Percentiles rank a stretch among this genome's conserved stretches.
phyloP scores from a whole-genome alignment of 148 eudicot genomes.

The Cornus kousa region DNA sequence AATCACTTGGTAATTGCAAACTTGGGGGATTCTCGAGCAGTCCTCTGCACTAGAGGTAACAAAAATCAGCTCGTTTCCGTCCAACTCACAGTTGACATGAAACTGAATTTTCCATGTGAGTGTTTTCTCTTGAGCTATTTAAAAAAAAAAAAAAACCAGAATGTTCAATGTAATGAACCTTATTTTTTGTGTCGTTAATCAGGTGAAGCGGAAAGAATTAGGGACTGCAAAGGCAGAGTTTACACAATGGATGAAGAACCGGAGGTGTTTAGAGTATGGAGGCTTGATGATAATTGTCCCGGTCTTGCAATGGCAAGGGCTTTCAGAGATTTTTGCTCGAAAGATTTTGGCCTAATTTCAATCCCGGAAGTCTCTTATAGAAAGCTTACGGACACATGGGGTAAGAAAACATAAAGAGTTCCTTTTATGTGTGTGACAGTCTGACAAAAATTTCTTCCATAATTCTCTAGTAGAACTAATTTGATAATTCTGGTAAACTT shows the following conservation, averaged over 20 bases:
- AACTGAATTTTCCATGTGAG: slow-evolving; percentile 61
- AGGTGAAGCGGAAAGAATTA: slow-evolving; percentile 66
- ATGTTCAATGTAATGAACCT: background rate
- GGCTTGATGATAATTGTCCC: slow-evolving; percentile 74
- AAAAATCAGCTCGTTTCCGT: slow-evolving; percentile 43
- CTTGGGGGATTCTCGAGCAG: slow-evolving; percentile 88
- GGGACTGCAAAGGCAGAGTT: slow-evolving; percentile 57
- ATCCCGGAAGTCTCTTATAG: slow-evolving; percentile 64
- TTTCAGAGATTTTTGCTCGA: slow-evolving; percentile 88
- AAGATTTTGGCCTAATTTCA: slow-evolving; percentile 84
- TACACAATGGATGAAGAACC: slow-evolving; percentile 66
- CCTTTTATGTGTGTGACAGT: background rate
- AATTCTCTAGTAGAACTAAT: no score
- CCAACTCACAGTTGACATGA: slow-evolving; percentile 82
- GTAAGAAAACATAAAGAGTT: slow-evolving; percentile 36
- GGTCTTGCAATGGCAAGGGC: slow-evolving; percentile 97
- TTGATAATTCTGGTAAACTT: background rate
- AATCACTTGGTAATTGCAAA: slow-evolving; percentile 65
- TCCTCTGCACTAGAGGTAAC: slow-evolving; percentile 64
- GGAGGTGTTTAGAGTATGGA: slow-evolving; percentile 67
- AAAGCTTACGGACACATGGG: slow-evolving; percentile 62
- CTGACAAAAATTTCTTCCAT: no score
- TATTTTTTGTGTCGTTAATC: background rate
- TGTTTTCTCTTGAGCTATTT: background rate
- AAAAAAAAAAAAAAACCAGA: background rate